Conservation (phyloP, 208 protist genomes). For the Trypanosoma avium region DNA sequence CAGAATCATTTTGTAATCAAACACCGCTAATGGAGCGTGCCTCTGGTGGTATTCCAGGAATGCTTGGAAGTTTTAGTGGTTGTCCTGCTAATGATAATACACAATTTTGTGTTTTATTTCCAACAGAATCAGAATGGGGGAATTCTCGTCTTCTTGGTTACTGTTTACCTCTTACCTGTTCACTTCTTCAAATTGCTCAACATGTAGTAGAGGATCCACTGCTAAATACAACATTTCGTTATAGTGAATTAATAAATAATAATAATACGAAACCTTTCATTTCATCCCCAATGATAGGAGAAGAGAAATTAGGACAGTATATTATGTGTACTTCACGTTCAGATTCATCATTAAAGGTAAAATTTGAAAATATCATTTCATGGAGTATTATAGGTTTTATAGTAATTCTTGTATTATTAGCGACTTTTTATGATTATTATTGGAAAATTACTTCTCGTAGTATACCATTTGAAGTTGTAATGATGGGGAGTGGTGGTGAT, state of each 20-base stretch:
- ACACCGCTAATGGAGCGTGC: conserved; percentile 15
- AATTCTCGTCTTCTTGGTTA: conserved; percentile 27
- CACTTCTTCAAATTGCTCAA: conserved; percentile 19
- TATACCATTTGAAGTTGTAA: conserved; percentile 21
- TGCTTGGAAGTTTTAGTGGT: conserved; percentile 17
- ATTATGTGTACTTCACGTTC: conserved; percentile 9
- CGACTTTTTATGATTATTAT: conserved; percentile 29
- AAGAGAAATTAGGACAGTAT: conserved; percentile 8
- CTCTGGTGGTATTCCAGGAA: conserved; percentile 29
- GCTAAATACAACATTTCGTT: conserved; percentile 21
- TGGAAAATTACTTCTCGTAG: conserved; percentile 13
- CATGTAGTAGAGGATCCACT: conserved; percentile 20
- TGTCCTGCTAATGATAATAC: conserved; percentile 7
- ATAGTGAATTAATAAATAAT: background rate
- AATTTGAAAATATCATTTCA: conserved; percentile 5
- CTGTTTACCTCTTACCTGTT: conserved; percentile 21
- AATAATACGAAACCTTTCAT: background rate
- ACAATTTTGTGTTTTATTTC: conserved; percentile 29
- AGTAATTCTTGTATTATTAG: conserved; percentile 9
- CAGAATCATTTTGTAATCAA: conserved; percentile 27
- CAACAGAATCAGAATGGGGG: conserved; percentile 12
- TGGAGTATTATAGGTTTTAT: conserved; percentile 16
- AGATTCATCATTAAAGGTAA: background rate
- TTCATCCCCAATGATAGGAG: background rate
- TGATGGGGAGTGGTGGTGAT: conserved; percentile 14